phyloP scores from a whole-genome alignment of 768 basidiomycete genomes.

The Cystobasidium tubakii region DNA sequence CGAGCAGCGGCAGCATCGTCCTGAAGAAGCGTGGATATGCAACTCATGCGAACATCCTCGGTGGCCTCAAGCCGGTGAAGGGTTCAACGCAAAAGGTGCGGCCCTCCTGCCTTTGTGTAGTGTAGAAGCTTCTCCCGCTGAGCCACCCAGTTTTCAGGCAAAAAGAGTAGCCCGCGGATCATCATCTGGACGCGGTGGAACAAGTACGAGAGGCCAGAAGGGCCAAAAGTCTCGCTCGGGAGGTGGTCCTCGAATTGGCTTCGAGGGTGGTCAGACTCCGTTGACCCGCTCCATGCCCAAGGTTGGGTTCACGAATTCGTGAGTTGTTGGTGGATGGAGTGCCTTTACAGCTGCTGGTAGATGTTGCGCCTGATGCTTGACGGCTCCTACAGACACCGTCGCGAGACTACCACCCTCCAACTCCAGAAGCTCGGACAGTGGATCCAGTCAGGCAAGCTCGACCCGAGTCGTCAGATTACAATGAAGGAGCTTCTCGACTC shows the following conservation, averaged over 20 bases:
- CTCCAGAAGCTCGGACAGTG: conserved; percentile 82
- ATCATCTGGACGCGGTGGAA: conserved; percentile 83
- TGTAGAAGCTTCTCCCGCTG: not conserved
- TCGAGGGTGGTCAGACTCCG: conserved; percentile 96
- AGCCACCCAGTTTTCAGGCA: conserved; percentile 56
- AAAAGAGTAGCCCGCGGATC: conserved; percentile 92
- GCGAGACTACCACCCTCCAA: conserved; percentile 74
- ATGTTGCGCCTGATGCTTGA: too few species aligned
- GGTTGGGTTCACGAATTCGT: conserved; percentile 89
- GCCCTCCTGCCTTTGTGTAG: not conserved
- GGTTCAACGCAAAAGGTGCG: not conserved
- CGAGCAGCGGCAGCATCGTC: not conserved
- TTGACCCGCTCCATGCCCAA: conserved; percentile 86
- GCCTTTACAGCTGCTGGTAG: too few species aligned
- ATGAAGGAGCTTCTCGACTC: conserved; percentile 76
- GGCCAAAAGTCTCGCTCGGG: conserved; percentile 92
- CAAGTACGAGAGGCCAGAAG: conserved; percentile 87
- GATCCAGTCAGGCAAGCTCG: conserved; percentile 76
- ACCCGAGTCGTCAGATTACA: conserved; percentile 77
- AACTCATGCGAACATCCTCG: not conserved
- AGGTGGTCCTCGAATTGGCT: conserved; percentile 73
- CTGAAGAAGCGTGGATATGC: not conserved
- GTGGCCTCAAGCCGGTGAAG: not conserved
- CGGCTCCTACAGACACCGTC: conserved; percentile 58
- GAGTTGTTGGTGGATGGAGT: conserved; percentile 49